Base-by-base conservation (phyloP, 495 filamentous ascomycete species). In the Penicillium bialowiezense region DNA sequence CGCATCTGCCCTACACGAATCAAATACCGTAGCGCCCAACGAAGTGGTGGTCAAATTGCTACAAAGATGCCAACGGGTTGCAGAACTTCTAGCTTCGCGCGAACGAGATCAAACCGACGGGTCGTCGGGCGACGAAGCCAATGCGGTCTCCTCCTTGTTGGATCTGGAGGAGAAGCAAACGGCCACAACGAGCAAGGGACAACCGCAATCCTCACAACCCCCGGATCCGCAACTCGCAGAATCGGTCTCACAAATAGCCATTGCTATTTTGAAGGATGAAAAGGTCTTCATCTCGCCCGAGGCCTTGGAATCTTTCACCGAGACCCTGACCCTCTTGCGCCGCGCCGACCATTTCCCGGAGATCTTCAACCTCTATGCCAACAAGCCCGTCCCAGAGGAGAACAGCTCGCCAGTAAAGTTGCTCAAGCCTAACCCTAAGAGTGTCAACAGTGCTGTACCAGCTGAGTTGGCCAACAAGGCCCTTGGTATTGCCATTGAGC, bases 351-450 rank as follows among this genome's bases (percentile, higher is more conserved):
- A 83, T 26, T 78, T 97, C 62, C 89, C 93, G 3, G 77, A 84
- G 36, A 81, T 88, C 38, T 87, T 98, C 72, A 63, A 80, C 35
- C 79, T 97, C 28, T 97, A 90, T 57, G 90, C 89, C 43, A 78
- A 77, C 59, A 98, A 97, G 65, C 88, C 88, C 13, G 69, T 84
- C 40, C 89, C 89, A 8, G 70, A 79, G 44, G 73, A 83, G 58
- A 69, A 72, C 18, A 75, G 77, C 33, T 78, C 73, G 3, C 76
- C 81, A 2, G 69, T 87, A 29, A 71, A 69, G 58, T 91, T 83
- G 64, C 70, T 60, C 41, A 63, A 76, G 35, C 78, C 82, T 18
- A 86, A 86, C 17, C 87, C 91, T 4, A 81, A 81, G 52, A 79
- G 75, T 49, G 68, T 83, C 37, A 80, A 81, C 42, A 85, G 82